Conservation (phyloP, 2,329 filamentous ascomycete genomes). For the Daldinia sp. region DNA sequence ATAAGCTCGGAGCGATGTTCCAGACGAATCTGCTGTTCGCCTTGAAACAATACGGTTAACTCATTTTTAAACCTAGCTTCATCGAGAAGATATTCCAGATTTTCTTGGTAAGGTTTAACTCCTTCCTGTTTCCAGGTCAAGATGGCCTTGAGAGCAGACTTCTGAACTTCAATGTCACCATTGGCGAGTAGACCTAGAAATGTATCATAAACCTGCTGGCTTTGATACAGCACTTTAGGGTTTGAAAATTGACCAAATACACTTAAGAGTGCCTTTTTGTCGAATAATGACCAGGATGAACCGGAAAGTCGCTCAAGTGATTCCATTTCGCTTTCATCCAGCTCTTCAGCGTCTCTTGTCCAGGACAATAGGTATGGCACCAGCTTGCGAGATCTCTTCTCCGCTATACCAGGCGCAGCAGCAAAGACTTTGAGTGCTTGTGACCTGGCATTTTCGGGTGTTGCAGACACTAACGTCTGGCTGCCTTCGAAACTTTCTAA, state of each 20-base stretch:
- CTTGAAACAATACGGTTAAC: constrained; percentile 85
- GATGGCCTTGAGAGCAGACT: constrained; percentile 81
- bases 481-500: constrained; percentile 69
- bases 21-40: constrained; percentile 74
- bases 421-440: constrained; percentile 83
- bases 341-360: constrained; percentile 66
- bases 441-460: constrained; percentile 68
- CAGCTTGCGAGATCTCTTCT: constrained; percentile 83
- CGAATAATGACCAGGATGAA: constrained; percentile 73
- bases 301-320: constrained; percentile 28
- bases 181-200: constrained; percentile 81
- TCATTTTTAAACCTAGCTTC: constrained; percentile 94
- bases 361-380: constrained; percentile 88
- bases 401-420: constrained; percentile 77
- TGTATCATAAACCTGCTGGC: constrained; percentile 77
- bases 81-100: constrained; percentile 85
- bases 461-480: constrained; percentile 62
- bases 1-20: constrained; percentile 79
- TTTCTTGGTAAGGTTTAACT: constrained; percentile 82
- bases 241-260: constrained; percentile 89
- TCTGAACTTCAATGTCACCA: constrained; percentile 90
- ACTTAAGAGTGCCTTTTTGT: constrained; percentile 83
- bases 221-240: constrained; percentile 81
- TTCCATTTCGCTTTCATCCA: constrained; percentile 42
- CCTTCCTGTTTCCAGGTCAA: constrained; percentile 87